Evolutionary conservation across 78 protist genomes (phyloP).

Genomic region (Speleostelium caveatum): DNA sequence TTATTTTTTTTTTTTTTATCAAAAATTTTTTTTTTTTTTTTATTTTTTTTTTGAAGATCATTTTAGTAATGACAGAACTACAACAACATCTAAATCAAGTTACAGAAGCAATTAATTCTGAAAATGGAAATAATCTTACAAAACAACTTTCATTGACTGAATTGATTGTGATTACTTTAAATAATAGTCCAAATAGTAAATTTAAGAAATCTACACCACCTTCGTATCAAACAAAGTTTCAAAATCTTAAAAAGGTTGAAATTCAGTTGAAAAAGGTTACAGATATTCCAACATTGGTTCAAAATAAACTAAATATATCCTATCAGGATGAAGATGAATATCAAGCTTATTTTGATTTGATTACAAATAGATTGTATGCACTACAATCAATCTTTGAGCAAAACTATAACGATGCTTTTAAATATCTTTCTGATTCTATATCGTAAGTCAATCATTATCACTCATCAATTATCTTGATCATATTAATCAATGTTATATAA

Average conservation of each 20-base stretch:
- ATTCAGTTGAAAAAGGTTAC: not conserved
- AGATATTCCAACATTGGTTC: constrained; percentile 2
- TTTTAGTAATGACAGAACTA: constrained; percentile 24
- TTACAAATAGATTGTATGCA: constrained; percentile 8
- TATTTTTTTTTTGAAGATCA: not conserved
- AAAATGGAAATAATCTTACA: constrained; percentile 31
- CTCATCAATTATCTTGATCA: not conserved
- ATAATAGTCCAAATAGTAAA: not conserved
- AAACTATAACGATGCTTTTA: constrained; percentile 46
- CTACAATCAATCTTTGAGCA: constrained; percentile 25
- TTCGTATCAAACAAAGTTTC: not conserved
- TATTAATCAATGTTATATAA: not conserved
- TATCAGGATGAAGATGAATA: not conserved
- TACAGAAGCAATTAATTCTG: constrained; percentile 20
- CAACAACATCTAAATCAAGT: constrained; percentile 5
- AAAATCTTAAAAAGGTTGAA: constrained; percentile 27
- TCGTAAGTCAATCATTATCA: constrained; percentile 50
- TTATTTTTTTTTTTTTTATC: not conserved
- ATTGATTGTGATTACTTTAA: not conserved
- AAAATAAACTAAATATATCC: constrained; percentile 13
- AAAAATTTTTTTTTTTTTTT: no score
- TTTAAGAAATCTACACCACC: not conserved
- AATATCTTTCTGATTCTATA: constrained; percentile 41
- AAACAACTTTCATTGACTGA: constrained; percentile 24
- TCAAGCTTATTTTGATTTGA: constrained; percentile 18